Percentiles rank a stretch among this genome's conserved stretches.
Conservation (phyloP, 352 stramenopile genomes). For the Nothophytophthora sp. region DNA sequence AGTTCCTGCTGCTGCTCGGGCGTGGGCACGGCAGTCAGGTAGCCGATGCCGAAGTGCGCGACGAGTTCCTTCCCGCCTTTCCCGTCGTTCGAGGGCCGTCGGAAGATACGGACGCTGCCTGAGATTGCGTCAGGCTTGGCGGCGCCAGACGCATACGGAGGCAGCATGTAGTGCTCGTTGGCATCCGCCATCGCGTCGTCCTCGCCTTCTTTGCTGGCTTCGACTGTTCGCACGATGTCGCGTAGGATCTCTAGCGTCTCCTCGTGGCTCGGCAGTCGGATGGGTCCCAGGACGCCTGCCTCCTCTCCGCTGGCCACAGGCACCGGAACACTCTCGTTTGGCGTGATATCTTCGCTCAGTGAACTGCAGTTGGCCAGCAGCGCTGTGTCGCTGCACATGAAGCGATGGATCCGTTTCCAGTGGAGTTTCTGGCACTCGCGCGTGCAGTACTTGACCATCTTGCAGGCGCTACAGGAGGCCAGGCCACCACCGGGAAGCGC, state of each 20-base stretch:
- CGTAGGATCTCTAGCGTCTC: slow-evolving; percentile 27
- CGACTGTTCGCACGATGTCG: slow-evolving; percentile 13
- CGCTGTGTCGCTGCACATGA: slow-evolving; percentile 25
- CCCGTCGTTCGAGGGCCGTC: background rate
- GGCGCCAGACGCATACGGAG: too few species aligned
- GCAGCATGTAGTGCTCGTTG: slow-evolving; percentile 29
- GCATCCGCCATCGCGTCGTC: background rate
- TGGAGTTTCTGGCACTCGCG: slow-evolving; percentile 31
- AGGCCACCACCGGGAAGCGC: slow-evolving; percentile 10
- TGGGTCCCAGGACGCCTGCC: background rate
- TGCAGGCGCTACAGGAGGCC: slow-evolving; percentile 27
- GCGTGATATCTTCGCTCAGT: slow-evolving; percentile 26
- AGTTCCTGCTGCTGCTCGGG: slow-evolving; percentile 26
- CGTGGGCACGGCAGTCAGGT: slow-evolving; percentile 17
- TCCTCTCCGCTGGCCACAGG: too few species aligned
- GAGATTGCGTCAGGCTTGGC: slow-evolving; percentile 10
- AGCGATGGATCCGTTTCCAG: slow-evolving; percentile 33
- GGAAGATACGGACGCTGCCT: slow-evolving; percentile 26
- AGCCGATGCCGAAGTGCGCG: slow-evolving; percentile 25
- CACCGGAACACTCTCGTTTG: slow-evolving; percentile 17
- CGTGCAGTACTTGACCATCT: slow-evolving; percentile 30
- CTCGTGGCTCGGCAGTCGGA: background rate
- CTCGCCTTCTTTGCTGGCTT: slow-evolving; percentile 1
- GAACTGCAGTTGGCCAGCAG: slow-evolving; percentile 21
- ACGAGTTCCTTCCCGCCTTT: slow-evolving; percentile 7